Percentiles rank a stretch among this genome's conserved stretches.
Evolutionary conservation across 2,329 filamentous ascomycete genomes (phyloP).

Genomic region (Lanzia echinophila): DNA sequence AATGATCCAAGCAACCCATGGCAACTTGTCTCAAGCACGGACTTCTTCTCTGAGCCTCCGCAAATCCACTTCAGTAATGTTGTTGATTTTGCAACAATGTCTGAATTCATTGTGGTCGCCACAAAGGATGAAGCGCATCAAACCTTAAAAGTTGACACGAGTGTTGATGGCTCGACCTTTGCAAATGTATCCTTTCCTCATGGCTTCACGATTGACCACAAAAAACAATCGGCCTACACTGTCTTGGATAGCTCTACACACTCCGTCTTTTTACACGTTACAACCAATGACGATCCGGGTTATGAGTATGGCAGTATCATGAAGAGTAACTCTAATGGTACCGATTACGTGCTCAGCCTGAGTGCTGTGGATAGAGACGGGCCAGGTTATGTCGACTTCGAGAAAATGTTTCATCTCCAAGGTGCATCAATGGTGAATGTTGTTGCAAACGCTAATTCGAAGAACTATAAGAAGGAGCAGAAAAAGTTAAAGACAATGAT

Average conservation of each 20-base stretch:
- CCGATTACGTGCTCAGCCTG: slow-evolving; percentile 82
- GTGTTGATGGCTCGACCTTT: slow-evolving; percentile 76
- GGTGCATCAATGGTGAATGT: slow-evolving; percentile 84
- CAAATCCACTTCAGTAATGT: slow-evolving; percentile 61
- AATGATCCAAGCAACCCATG: slow-evolving; percentile 56
- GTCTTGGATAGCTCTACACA: slow-evolving; percentile 93
- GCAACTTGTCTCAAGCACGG: slow-evolving; percentile 68
- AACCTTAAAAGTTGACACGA: slow-evolving; percentile 70
- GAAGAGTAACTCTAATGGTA: slow-evolving; percentile 98
- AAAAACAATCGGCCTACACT: slow-evolving; percentile 67
- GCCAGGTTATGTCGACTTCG: slow-evolving; percentile 81
- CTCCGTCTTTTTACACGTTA: slow-evolving; percentile 89
- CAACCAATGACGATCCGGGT: slow-evolving; percentile 58
- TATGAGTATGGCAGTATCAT: slow-evolving; percentile 78
- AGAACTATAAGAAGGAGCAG: slow-evolving; percentile 46
- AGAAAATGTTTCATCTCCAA: slow-evolving; percentile 89
- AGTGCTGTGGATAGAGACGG: slow-evolving; percentile 74
- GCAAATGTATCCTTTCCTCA: slow-evolving; percentile 79
- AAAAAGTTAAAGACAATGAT: slow-evolving; percentile 89
- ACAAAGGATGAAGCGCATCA: slow-evolving; percentile 57
- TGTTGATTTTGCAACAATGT: slow-evolving; percentile 86
- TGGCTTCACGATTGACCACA: slow-evolving; percentile 72
- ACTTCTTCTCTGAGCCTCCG: slow-evolving; percentile 65
- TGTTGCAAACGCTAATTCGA: slow-evolving; percentile 64
- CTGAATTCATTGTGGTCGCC: slow-evolving; percentile 90